Evolutionary conservation across 306 rosid genomes (phyloP).

Genomic region (Cucurbita ficifolia): DNA sequence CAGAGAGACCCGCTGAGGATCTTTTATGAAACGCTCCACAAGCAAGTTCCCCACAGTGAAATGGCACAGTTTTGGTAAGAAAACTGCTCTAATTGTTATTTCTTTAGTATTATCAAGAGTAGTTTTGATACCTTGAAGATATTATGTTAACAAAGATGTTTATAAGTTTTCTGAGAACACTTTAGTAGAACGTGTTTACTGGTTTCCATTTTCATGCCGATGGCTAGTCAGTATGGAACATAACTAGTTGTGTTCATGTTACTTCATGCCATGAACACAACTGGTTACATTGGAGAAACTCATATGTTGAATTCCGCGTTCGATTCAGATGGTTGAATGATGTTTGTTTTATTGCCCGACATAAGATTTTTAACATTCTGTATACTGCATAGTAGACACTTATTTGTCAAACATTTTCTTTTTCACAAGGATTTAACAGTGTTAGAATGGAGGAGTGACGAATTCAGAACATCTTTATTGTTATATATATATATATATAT

Average conservation of each 20-base stretch:
- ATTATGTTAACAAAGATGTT: background rate
- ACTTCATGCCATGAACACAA: too few relatives aligned
- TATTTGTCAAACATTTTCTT: background rate
- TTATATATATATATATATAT: too few relatives aligned
- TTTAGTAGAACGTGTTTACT: background rate
- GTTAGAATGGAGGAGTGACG: background rate
- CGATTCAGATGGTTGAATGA: background rate
- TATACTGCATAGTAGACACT: background rate
- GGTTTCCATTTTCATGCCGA: background rate
- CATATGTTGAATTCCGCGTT: background rate
- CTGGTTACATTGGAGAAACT: background rate
- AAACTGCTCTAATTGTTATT: background rate
- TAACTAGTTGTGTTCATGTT: background rate
- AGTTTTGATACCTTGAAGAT: background rate
- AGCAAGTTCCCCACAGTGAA: conserved; percentile 54
- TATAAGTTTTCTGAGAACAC: background rate
- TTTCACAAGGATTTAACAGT: background rate
- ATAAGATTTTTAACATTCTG: background rate
- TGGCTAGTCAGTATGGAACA: background rate
- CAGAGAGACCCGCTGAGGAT: conserved; percentile 76
- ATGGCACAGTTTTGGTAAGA: conserved; percentile 83
- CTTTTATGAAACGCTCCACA: conserved; percentile 48
- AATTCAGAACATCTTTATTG: background rate
- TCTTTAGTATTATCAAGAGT: background rate
- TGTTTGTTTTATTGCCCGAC: background rate